Evolutionary conservation across 345 rosid genomes (phyloP).

Genomic region (Ceriops zippeliana): DNA sequence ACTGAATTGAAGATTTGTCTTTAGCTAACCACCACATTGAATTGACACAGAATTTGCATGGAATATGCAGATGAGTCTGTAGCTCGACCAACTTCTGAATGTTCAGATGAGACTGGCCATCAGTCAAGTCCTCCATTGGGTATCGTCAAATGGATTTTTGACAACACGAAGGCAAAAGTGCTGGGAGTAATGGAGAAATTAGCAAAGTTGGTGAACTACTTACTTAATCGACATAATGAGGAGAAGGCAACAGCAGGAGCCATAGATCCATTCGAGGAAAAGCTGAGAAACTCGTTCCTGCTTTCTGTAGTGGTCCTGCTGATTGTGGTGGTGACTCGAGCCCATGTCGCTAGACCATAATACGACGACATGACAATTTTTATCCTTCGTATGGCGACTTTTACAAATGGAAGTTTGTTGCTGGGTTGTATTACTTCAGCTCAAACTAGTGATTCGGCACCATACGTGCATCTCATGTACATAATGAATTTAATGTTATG

Average conservation of each 20-base stretch:
- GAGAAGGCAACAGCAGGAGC: slow-evolving; percentile 26
- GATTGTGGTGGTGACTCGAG: slow-evolving; percentile 68
- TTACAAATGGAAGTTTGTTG: background rate
- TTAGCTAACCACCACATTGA: background rate
- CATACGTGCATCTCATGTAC: background rate
- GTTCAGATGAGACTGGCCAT: slow-evolving; percentile 34
- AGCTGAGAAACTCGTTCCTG: slow-evolving; percentile 61
- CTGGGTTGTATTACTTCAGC: slow-evolving; percentile 8
- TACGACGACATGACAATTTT: slow-evolving; percentile 28
- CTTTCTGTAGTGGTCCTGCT: slow-evolving; percentile 64
- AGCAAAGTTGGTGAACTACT: slow-evolving; percentile 39
- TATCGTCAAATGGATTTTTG: slow-evolving; percentile 48
- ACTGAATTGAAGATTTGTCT: no score
- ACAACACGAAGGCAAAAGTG: slow-evolving; percentile 42
- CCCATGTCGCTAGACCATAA: slow-evolving; percentile 45
- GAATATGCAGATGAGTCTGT: slow-evolving; percentile 33
- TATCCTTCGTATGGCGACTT: background rate
- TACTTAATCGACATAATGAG: slow-evolving; percentile 37
- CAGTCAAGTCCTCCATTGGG: slow-evolving; percentile 36
- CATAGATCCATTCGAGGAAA: slow-evolving; percentile 46
- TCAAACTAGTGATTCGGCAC: background rate
- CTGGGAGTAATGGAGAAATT: slow-evolving; percentile 48
- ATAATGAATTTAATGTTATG: background rate
- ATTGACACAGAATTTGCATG: background rate
- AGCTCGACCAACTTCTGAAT: slow-evolving; percentile 26